Conservation (phyloP, 2,329 filamentous ascomycete species). For the Phaeophleospora eucalypticola region DNA sequence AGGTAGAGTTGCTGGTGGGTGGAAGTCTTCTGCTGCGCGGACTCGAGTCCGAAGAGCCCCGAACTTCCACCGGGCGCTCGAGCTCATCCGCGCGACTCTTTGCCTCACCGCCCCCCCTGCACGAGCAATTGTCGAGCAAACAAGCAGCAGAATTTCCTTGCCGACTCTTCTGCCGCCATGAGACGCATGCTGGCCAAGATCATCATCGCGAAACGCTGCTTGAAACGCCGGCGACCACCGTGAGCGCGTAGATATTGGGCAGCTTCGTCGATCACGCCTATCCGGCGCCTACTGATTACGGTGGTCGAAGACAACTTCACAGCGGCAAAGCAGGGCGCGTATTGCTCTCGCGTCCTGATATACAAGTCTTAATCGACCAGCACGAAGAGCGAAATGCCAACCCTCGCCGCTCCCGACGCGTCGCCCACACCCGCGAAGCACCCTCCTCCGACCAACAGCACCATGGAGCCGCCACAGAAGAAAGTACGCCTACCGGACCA, state of each 20-base stretch:
- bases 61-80: no score
- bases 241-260: slow-evolving; percentile 6
- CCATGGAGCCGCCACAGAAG: slow-evolving; percentile 9
- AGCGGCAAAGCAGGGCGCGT: not conserved
- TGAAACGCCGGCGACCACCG: slow-evolving; percentile 12
- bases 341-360: no score
- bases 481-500: slow-evolving; percentile 8
- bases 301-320: not conserved
- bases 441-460: not conserved
- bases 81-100: no score
- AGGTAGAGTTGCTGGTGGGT: no score
- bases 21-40: no score
- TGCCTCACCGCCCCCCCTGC: no score
- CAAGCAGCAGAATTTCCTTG: not conserved
- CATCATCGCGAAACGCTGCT: not conserved
- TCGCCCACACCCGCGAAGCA: not conserved
- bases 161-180: not conserved
- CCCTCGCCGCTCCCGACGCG: not conserved
- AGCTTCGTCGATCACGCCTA: not conserved
- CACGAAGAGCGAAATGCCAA: not conserved
- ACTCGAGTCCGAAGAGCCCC: no score
- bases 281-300: not conserved
- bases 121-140: no score
- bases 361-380: no score
- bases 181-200: not conserved